These are phyloP conservation scores for Metarhizium anisopliae DNA, from an alignment of 2,329 filamentous ascomycete genomes.

Conservation along the genomic window DNA sequence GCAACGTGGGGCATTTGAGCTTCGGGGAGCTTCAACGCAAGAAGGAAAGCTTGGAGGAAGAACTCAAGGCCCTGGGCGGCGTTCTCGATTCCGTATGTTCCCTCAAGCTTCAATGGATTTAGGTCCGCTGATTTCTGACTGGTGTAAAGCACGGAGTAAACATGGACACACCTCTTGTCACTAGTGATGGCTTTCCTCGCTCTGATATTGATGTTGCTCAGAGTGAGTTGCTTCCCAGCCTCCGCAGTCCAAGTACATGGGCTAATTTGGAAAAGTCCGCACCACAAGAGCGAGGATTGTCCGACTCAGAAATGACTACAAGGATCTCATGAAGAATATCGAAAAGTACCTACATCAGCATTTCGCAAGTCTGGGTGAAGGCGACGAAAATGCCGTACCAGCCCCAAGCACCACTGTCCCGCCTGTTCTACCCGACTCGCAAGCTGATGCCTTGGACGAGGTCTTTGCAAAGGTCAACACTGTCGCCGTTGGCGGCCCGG, in stretches of 20 bases:
- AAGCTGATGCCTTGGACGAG: conserved; percentile 16
- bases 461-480: conserved; percentile 83
- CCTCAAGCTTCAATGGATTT: not conserved
- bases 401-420: conserved; percentile 12
- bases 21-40: conserved; percentile 73
- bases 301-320: conserved; percentile 85
- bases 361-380: conserved; percentile 63
- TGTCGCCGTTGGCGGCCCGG: conserved; percentile 70
- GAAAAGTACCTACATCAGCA: conserved; percentile 84
- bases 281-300: conserved; percentile 91
- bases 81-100: conserved; percentile 76
- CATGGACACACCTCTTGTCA: conserved; percentile 84
- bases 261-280: conserved; percentile 53
- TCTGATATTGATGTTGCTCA: conserved; percentile 92
- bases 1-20: conserved; percentile 54
- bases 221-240: conserved; percentile 44
- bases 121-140: conserved; percentile 11
- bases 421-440: conserved; percentile 23
- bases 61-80: conserved; percentile 73
- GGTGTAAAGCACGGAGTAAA: conserved; percentile 69
- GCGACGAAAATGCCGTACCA: conserved; percentile 24
- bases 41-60: conserved; percentile 77
- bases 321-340: conserved; percentile 72
- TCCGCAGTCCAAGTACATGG: not conserved
- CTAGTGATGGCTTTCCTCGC: conserved; percentile 83